Percentiles rank a stretch among this genome's conserved stretches.
Evolutionary conservation across 192 early-diverging fungal genomes (phyloP).

Genomic region (Jimgerdemannia flammicorona): DNA sequence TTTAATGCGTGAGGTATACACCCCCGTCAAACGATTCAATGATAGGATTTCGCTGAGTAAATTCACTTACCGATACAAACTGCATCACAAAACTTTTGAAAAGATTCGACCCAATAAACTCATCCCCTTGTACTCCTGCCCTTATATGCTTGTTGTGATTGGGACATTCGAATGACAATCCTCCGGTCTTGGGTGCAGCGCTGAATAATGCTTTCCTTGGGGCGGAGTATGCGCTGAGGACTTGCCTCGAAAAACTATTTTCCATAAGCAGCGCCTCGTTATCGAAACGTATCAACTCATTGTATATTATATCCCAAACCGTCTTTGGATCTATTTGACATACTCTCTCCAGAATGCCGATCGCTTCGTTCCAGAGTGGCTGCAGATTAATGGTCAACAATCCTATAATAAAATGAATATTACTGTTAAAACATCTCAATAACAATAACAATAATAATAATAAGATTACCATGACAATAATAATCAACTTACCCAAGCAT

Average conservation of each 20-base stretch:
- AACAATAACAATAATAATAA: not conserved
- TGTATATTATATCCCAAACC: slow-evolving; percentile 62
- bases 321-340: slow-evolving; percentile 45
- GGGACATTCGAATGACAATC: slow-evolving; percentile 53
- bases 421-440: slow-evolving; percentile 7
- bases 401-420: slow-evolving; percentile 20
- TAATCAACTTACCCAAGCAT: slow-evolving; percentile 49
- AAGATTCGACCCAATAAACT: slow-evolving; percentile 26
- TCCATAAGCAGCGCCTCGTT: slow-evolving; percentile 56
- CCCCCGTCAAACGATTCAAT: too few relatives aligned
- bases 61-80: slow-evolving; percentile 32
- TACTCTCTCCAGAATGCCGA: slow-evolving; percentile 48
- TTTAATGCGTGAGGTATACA: too few relatives aligned
- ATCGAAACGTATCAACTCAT: slow-evolving; percentile 51
- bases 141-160: slow-evolving; percentile 36
- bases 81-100: slow-evolving; percentile 30
- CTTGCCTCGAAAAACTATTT: slow-evolving; percentile 41
- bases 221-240: slow-evolving; percentile 23
- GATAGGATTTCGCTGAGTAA: too few relatives aligned
- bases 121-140: slow-evolving; percentile 23
- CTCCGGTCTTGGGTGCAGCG: slow-evolving; percentile 28
- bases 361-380: slow-evolving; percentile 79
- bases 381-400: slow-evolving; percentile 80
- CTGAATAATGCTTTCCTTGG: slow-evolving; percentile 13
- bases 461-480: not conserved